Conservation (phyloP, 345 rosid genomes). For the Citrus trifoliata region DNA sequence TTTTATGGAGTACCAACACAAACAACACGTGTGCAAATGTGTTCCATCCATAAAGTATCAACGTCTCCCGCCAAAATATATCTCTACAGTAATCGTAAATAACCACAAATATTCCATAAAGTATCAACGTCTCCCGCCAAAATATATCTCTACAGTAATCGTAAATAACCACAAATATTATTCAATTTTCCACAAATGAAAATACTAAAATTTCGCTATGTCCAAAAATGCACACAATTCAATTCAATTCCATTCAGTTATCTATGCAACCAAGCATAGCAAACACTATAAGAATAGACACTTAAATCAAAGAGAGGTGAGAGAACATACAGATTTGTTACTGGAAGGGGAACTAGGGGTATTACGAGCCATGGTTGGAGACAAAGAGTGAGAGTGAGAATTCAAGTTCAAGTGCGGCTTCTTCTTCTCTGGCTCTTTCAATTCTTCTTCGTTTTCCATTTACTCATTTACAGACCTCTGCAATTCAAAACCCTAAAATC, state of each 20-base stretch:
- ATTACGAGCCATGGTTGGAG: slow-evolving; percentile 52
- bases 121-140: not conserved
- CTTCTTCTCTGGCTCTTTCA: slow-evolving; percentile 69
- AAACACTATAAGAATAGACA: not conserved
- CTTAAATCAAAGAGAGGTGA: not conserved
- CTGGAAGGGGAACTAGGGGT: slow-evolving; percentile 46
- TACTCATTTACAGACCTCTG: slow-evolving; percentile 4
- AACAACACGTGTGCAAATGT: not conserved
- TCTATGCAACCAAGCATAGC: not conserved
- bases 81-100: not conserved
- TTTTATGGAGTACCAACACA: not conserved
- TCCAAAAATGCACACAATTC: not conserved
- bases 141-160: not conserved
- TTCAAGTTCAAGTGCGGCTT: slow-evolving; percentile 50
- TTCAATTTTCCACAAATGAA: not conserved
- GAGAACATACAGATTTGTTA: slow-evolving; percentile 37
- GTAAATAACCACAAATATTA: not conserved
- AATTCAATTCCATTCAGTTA: not conserved
- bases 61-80: not conserved
- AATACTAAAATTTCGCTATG: not conserved
- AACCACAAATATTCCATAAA: not conserved
- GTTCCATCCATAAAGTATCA: not conserved
- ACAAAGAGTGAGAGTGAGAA: slow-evolving; percentile 24
- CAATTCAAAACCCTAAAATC: slow-evolving; percentile 1
- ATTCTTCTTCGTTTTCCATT: slow-evolving; percentile 57